Base-by-base conservation (phyloP, 1,284 basidiomycete species). In the Crucibulum cyathiforme region DNA sequence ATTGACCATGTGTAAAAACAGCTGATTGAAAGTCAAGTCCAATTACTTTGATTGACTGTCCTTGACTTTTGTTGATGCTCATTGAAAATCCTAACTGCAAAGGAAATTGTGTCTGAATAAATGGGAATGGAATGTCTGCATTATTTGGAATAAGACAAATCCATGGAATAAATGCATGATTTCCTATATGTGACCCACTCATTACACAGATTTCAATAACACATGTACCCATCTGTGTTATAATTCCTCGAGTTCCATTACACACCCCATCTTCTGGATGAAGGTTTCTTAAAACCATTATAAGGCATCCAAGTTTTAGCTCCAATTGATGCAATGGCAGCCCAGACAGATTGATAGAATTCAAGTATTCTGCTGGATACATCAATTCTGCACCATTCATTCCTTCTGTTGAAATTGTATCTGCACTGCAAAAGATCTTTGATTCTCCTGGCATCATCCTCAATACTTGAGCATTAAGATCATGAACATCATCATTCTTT, bases 401-500 rank as follows among this genome's bases (percentile, higher is more conserved):
- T 17, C n/a, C 47, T 49, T 49, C 47, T 17, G 15, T 17, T 12
- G 31, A 12, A 19, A 69, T 57, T n/a, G 49, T 49, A 52, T 74
- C 67, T 12, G 62, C 63, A 60, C 67, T 67, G 50, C 51, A 37
- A 57, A 65, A 67, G 7, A 63, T 52, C 10, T 57, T 41, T 24
- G 46, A 39, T 24, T 66, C 55, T 5, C 74, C 74, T 43, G 70
- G 66, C 31, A 74, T 60, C 36, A 58, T 53, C 3, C 54, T 41
- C 2, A 77, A 65, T 19, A 77, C 61, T 6, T 35, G 24, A 12
- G 56, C 12, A 58, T 78, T 77, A 39, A 75, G 39, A 8, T 61
- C 63, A 61, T 71, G 58, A 8, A 77, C 72, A 65, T 74, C 71
- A 58, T 63, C 60, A 61, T 78, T 77, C 2, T 60, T 49, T 8